Conservation (phyloP, 1,139 yeast genomes). For the Zygoascus hellenicus region DNA sequence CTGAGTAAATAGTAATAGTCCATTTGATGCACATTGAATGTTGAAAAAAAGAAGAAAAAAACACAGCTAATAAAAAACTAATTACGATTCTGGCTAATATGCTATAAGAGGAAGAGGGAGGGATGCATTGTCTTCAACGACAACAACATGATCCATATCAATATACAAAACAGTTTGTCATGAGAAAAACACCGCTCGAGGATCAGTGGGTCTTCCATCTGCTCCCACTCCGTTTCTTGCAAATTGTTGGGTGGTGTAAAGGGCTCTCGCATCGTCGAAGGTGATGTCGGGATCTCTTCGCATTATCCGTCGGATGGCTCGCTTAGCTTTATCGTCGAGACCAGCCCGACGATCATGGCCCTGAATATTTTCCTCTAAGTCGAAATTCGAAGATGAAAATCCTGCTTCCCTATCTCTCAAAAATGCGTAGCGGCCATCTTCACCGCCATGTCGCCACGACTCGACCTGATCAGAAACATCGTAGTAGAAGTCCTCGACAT, state of each 20-base stretch:
- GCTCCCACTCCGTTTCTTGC: conserved; percentile 48
- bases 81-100: neutral
- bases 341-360: conserved; percentile 56
- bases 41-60: conserved; percentile 1
- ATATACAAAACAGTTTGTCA: conserved; percentile 11
- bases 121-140: no score
- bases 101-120: no score
- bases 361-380: conserved; percentile 44
- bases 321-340: conserved; percentile 50
- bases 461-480: conserved; percentile 8
- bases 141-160: no score
- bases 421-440: conserved; percentile 38
- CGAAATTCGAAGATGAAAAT: conserved; percentile 53
- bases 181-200: conserved; percentile 43
- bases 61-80: neutral
- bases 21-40: neutral
- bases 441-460: conserved; percentile 1
- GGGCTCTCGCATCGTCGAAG: conserved; percentile 67
- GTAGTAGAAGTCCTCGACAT: conserved; percentile 9
- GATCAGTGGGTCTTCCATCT: conserved; percentile 38
- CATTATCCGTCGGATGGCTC: conserved; percentile 53
- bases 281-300: conserved; percentile 38
- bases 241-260: conserved; percentile 45
- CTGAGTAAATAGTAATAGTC: neutral
- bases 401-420: conserved; percentile 62